A percentile compares a stretch with the other conserved stretches of the same genome.
Conservation (phyloP, 768 basidiomycete species). For the Boletus sensibilis region DNA sequence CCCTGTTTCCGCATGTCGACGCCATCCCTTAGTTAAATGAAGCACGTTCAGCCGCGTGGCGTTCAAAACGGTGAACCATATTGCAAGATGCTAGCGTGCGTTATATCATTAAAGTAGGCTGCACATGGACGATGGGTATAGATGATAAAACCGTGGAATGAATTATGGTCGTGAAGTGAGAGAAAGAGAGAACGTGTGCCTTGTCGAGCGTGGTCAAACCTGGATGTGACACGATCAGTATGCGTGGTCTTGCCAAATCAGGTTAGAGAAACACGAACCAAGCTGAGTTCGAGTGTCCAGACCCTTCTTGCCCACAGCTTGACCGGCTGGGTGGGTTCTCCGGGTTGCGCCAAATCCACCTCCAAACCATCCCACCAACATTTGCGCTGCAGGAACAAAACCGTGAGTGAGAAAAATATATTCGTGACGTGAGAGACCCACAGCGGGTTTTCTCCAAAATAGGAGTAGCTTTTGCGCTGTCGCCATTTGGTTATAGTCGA, state of each 20-base stretch:
- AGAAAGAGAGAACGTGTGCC: slow-evolving; percentile 5
- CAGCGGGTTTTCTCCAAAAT: slow-evolving; percentile 99
- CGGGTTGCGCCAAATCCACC: slow-evolving; percentile 69
- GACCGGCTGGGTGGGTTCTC: slow-evolving; percentile 52
- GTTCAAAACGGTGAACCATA: slow-evolving; percentile 1
- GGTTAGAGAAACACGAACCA: slow-evolving; percentile 52
- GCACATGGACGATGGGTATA: slow-evolving; percentile 30
- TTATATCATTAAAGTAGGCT: slow-evolving; percentile 28
- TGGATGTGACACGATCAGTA: slow-evolving; percentile 6
- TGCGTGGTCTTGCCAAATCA: not conserved
- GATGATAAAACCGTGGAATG: slow-evolving; percentile 20
- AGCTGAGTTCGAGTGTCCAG: slow-evolving; percentile 95
- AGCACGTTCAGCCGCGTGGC: not conserved
- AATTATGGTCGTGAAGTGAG: slow-evolving; percentile 19
- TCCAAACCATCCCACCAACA: slow-evolving; percentile 99
- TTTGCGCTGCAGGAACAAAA: slow-evolving; percentile 66
- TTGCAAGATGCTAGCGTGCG: slow-evolving; percentile 28
- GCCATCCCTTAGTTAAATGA: not conserved
- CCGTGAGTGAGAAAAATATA: not conserved
- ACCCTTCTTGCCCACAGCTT: slow-evolving; percentile 98
- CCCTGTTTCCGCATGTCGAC: not conserved
- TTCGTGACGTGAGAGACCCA: slow-evolving; percentile 42
- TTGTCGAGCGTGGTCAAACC: slow-evolving; percentile 18
- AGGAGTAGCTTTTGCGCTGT: slow-evolving; percentile 95
- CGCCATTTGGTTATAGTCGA: slow-evolving; percentile 92